These are phyloP conservation scores for Polyplosphaeria fusca DNA, from an alignment of 495 filamentous ascomycete species.

Conservation along the genomic window DNA sequence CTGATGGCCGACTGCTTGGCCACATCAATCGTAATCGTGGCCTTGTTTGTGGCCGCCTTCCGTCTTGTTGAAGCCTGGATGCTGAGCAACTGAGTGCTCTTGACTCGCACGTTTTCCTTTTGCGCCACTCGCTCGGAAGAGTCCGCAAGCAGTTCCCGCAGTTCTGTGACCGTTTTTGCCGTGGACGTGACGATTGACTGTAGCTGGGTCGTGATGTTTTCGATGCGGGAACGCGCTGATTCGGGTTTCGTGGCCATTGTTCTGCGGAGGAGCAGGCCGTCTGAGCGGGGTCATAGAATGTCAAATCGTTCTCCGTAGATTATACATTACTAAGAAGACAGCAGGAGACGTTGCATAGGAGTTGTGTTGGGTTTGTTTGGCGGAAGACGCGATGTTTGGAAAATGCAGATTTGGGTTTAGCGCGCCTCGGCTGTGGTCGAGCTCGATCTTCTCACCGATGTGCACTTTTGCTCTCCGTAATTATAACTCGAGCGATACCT, in stretches of 20 bases:
- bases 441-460: not conserved
- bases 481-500: not conserved
- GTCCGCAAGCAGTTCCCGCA: conserved; percentile 15
- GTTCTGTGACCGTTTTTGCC: conserved; percentile 44
- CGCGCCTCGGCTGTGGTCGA: not conserved
- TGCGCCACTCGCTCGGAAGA: not conserved
- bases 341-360: not conserved
- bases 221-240: conserved; percentile 21
- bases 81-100: conserved; percentile 15
- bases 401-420: not conserved
- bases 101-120: conserved; percentile 24
- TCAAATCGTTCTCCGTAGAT: conserved; percentile 4
- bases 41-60: conserved; percentile 21
- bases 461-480: not conserved
- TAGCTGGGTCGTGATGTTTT: conserved; percentile 48
- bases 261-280: not conserved
- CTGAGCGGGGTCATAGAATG: not conserved
- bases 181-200: conserved; percentile 51
- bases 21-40: conserved; percentile 19
- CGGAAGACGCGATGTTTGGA: not conserved
- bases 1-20: conserved; percentile 35
- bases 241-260: conserved; percentile 21
- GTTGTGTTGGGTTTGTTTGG: not conserved
- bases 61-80: conserved; percentile 7
- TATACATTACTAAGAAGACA: conserved; percentile 33